Percentiles rank a stretch among this genome's conserved stretches.
These are phyloP conservation scores for Alternaria gaisen DNA, from an alignment of 2,329 filamentous ascomycete genomes.

Conservation along the genomic window DNA sequence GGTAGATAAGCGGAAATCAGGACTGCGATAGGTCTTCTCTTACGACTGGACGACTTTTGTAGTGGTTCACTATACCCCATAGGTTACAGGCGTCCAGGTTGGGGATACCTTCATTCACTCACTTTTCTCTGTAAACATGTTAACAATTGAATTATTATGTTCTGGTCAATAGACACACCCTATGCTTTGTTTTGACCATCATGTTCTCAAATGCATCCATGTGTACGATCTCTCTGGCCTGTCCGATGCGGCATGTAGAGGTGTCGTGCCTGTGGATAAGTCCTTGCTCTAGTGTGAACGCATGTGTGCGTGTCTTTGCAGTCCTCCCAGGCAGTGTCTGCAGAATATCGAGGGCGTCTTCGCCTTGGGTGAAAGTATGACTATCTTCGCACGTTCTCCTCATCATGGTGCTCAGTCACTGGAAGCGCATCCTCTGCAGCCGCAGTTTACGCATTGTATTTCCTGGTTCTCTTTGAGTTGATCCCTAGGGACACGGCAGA, in stretches of 20 bases:
- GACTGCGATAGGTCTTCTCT: conserved; percentile 1
- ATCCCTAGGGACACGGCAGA: conserved; percentile 91
- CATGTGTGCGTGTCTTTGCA: not conserved
- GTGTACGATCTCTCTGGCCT: not conserved
- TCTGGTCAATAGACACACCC: conserved; percentile 32
- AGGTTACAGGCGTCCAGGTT: conserved; percentile 18
- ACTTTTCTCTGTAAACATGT: conserved; percentile 38
- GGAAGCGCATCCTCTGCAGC: conserved; percentile 89
- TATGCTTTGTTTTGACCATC: conserved; percentile 9
- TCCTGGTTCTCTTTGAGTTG: conserved; percentile 90
- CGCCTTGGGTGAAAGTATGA: not conserved
- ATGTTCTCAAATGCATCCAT: not conserved
- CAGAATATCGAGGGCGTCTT: not conserved
- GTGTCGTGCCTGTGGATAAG: not conserved
- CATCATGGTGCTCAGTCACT: conserved; percentile 68
- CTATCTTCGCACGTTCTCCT: not conserved
- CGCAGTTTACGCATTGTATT: conserved; percentile 93
- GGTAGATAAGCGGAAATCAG: not conserved
- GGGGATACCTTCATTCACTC: conserved; percentile 17
- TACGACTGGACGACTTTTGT: conserved; percentile 12
- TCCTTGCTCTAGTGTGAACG: not conserved
- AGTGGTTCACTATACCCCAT: conserved; percentile 32
- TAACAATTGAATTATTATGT: conserved; percentile 31
- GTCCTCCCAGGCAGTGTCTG: not conserved
- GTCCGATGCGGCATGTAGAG: not conserved